Percentiles rank a stretch among this genome's conserved stretches.
These are phyloP conservation scores for Mycena citricolor DNA, from an alignment of 1,284 basidiomycete species.

Conservation along the genomic window DNA sequence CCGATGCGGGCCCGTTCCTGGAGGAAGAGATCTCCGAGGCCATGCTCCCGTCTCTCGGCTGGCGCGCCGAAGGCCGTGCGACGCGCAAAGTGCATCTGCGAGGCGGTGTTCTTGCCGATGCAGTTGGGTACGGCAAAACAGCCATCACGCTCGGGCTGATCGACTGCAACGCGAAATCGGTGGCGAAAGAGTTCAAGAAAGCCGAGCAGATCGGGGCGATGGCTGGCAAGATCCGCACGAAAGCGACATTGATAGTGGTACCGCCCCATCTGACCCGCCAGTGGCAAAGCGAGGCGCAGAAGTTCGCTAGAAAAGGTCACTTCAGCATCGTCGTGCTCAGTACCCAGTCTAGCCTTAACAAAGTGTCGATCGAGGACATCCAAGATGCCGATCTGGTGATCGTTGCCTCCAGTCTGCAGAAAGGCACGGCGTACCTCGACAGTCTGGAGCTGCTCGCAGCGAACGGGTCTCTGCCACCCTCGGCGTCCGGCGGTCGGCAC, in stretches of 20 bases:
- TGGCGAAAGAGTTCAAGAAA: constrained; percentile 57
- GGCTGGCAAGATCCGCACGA: constrained; percentile 68
- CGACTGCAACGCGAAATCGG: constrained; percentile 60
- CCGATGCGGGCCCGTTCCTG: constrained; percentile 69
- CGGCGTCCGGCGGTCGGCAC: constrained; percentile 86
- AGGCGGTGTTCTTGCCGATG: constrained; percentile 93
- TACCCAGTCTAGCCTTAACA: constrained; percentile 73
- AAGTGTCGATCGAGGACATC: constrained; percentile 73
- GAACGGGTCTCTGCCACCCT: constrained; percentile 59
- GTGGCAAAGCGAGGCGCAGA: constrained; percentile 85
- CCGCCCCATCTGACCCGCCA: constrained; percentile 89
- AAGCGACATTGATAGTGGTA: constrained; percentile 84
- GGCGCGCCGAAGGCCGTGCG: constrained; percentile 91
- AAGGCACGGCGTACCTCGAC: constrained; percentile 73
- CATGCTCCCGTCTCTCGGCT: constrained; percentile 80
- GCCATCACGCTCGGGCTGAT: constrained; percentile 92
- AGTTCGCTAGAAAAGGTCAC: constrained; percentile 72
- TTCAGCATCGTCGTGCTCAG: constrained; percentile 74
- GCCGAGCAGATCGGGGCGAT: constrained; percentile 57
- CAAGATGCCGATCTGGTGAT: constrained; percentile 86
- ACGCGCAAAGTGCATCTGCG: constrained; percentile 74
- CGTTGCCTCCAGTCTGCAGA: constrained; percentile 85
- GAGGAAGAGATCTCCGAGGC: constrained; percentile 96
- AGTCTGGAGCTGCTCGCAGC: constrained; percentile 74
- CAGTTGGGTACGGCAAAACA: constrained; percentile 96